phyloP scores from a whole-genome alignment of 2,329 filamentous ascomycete genomes.

The Lasiodiplodia citricola region DNA sequence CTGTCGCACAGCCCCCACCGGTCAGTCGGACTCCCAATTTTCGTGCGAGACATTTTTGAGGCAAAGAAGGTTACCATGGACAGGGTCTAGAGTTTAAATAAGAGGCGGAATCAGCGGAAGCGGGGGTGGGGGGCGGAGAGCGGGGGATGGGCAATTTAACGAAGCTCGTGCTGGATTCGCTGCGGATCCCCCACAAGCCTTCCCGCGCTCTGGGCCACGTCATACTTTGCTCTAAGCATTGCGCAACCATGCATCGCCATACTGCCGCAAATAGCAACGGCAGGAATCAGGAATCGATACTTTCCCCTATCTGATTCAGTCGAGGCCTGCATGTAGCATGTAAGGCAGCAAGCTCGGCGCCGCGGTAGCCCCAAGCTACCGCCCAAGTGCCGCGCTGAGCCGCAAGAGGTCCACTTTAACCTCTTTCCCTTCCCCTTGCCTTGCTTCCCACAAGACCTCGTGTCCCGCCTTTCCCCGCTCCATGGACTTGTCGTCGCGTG shows the following conservation, averaged over 20 bases:
- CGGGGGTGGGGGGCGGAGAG: neutral
- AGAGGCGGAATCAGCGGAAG: neutral
- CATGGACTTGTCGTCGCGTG: neutral
- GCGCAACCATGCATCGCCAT: neutral
- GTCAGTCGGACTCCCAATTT: neutral
- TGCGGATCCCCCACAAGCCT: too few species aligned
- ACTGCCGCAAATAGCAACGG: neutral
- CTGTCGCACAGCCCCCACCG: neutral
- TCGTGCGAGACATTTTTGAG: too few species aligned
- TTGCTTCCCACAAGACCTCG: neutral
- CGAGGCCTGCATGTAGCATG: too few species aligned
- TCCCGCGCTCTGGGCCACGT: neutral
- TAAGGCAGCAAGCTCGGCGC: neutral
- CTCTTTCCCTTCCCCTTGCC: neutral
- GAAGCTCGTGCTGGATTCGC: neutral
- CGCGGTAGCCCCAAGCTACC: neutral
- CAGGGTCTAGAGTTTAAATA: neutral
- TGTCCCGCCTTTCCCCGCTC: conserved; percentile 7
- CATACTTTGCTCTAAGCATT: neutral
- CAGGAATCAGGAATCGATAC: neutral
- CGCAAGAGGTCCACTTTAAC: conserved; percentile 7
- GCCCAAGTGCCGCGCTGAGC: neutral
- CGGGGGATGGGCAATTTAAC: neutral
- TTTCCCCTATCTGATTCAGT: neutral
- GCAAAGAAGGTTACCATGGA: neutral